Conservation (phyloP, 371 early-diverging fungal species). For the Lichtheimia ornata region DNA sequence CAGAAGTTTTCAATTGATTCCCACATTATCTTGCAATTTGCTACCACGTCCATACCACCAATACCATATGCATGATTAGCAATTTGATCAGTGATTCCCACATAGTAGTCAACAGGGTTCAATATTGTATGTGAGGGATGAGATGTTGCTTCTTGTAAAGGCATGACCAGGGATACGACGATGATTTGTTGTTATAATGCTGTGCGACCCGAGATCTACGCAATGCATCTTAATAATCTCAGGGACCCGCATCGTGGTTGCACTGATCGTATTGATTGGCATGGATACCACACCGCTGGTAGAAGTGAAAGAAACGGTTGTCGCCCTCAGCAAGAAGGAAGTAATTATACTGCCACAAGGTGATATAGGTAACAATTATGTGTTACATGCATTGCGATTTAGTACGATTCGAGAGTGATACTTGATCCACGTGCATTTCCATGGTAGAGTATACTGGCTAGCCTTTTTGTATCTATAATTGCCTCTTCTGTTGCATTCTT, state of each 20-base stretch:
- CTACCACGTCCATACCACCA: too few relatives aligned
- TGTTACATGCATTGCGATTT: neutral
- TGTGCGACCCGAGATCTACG: neutral
- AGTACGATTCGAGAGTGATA: neutral
- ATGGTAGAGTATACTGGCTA: neutral
- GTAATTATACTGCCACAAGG: neutral
- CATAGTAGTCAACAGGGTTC: too few relatives aligned
- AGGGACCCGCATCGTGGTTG: neutral
- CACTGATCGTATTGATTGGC: neutral
- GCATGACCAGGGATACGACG: too few relatives aligned
- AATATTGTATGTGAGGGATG: too few relatives aligned
- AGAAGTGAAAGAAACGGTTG: neutral
- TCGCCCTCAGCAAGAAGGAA: neutral
- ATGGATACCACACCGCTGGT: neutral
- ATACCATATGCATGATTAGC: too few relatives aligned
- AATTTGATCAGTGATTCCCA: too few relatives aligned
- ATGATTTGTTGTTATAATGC: neutral
- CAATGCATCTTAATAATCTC: neutral
- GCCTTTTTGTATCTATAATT: conserved; percentile 3
- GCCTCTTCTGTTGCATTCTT: neutral
- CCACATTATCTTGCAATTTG: too few relatives aligned
- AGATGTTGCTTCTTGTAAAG: too few relatives aligned
- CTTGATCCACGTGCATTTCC: neutral
- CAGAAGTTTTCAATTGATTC: too few relatives aligned
- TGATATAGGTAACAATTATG: neutral